Conservation (phyloP, 495 filamentous ascomycete genomes). For the Achaetomiella virescens region DNA sequence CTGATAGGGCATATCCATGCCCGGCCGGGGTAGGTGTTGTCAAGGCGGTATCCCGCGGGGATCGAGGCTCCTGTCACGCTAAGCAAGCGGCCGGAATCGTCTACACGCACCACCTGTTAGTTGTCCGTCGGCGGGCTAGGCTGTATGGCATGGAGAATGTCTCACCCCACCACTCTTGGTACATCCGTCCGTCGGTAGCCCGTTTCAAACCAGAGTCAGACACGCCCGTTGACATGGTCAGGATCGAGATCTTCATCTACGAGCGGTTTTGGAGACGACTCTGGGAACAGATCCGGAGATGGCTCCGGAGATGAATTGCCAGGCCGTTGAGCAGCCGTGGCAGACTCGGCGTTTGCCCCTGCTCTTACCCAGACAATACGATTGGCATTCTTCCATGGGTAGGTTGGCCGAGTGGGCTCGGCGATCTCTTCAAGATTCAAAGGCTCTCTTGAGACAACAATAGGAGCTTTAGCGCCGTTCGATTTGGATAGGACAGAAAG, state of each 20-base stretch:
- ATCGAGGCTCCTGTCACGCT: constrained; percentile 11
- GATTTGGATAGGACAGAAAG: constrained; percentile 5
- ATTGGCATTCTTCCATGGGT: background rate
- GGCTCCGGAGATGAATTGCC: too few species aligned
- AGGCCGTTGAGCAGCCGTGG: too few species aligned
- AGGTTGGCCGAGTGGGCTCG: background rate
- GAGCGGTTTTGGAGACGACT: too few species aligned
- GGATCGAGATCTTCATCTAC: background rate
- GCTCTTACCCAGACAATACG: background rate
- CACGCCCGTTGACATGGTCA: background rate
- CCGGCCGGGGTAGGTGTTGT: background rate
- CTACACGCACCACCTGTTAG: background rate
- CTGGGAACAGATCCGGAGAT: too few species aligned
- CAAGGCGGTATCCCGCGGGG: constrained; percentile 13
- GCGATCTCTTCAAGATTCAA: background rate
- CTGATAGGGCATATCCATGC: constrained; percentile 19
- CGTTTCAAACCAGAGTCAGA: constrained; percentile 1
- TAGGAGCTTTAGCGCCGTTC: background rate
- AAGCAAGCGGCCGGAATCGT: background rate
- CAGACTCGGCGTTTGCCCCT: background rate
- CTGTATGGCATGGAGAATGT: background rate
- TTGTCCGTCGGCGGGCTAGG: too few species aligned
- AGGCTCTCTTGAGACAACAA: constrained; percentile 1
- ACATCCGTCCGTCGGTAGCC: constrained; percentile 9
- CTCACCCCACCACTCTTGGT: constrained; percentile 13